Conservation (phyloP, 495 filamentous ascomycete genomes). For the Letharia lupina region DNA sequence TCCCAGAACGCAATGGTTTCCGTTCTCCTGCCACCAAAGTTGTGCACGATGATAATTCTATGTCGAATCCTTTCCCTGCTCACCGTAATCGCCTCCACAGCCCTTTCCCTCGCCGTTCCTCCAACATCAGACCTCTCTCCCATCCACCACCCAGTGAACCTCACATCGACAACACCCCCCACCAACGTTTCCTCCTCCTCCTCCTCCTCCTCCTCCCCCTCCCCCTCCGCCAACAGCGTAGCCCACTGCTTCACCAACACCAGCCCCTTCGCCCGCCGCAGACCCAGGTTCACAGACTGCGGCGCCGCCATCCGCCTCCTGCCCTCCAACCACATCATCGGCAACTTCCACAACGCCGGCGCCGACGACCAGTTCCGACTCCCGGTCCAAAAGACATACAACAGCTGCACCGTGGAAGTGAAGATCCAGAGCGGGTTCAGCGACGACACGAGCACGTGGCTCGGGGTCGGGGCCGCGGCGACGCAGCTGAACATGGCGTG, state of each 20-base stretch:
- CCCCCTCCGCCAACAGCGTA: not conserved
- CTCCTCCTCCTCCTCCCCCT: not conserved
- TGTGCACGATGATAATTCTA: not conserved
- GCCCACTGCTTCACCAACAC: not conserved
- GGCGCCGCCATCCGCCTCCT: not conserved
- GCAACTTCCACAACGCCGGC: not conserved
- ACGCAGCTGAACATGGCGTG: slow-evolving; percentile 5
- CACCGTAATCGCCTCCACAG: not conserved
- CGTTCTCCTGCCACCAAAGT: not conserved
- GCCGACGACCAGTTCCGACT: not conserved
- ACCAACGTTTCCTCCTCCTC: not conserved
- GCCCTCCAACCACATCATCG: not conserved
- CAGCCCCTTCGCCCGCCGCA: not conserved
- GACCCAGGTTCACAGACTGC: slow-evolving; percentile 1
- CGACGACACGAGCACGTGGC: not conserved
- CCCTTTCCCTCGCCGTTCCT: not conserved
- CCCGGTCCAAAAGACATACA: not conserved
- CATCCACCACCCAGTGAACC: slow-evolving; percentile 2
- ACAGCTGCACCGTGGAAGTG: not conserved
- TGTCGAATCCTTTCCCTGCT: not conserved
- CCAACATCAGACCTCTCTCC: not conserved
- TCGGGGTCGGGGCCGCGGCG: not conserved
- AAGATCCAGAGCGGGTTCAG: not conserved
- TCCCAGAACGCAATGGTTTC: not conserved
- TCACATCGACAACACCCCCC: not conserved